Evolutionary conservation across 2,329 filamentous ascomycete genomes (phyloP).

Genomic region (Davidsoniella eucalypti): DNA sequence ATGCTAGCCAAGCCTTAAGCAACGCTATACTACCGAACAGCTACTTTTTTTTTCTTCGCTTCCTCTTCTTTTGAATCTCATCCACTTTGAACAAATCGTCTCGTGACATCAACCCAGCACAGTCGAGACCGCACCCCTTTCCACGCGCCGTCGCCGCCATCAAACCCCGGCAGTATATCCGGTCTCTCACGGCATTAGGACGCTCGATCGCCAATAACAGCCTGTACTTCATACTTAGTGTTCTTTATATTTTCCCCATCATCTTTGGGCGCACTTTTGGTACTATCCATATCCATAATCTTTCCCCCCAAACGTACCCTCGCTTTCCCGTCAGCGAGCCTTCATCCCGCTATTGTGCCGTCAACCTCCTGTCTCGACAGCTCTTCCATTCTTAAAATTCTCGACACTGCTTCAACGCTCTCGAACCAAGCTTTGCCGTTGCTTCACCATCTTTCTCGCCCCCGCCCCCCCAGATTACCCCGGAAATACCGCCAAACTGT

Average conservation of each 20-base stretch:
- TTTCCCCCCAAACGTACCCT: neutral
- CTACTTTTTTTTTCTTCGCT: conserved; percentile 1
- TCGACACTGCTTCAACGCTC: too few relatives aligned
- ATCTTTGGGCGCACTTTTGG: neutral
- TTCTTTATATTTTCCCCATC: neutral
- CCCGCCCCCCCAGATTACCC: conserved; percentile 4
- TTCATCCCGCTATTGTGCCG: too few relatives aligned
- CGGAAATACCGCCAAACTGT: conserved; percentile 81
- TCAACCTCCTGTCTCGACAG: too few relatives aligned
- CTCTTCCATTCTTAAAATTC: too few relatives aligned
- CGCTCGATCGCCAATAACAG: conserved; percentile 10
- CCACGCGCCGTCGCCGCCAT: neutral
- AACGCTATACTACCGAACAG: too few relatives aligned
- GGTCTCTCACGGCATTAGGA: conserved; percentile 10
- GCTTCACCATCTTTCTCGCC: neutral
- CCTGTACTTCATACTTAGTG: neutral
- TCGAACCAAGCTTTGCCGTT: neutral
- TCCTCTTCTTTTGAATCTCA: conserved; percentile 2
- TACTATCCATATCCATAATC: neutral
- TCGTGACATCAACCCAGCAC: conserved; percentile 1
- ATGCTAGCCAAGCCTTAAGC: too few relatives aligned
- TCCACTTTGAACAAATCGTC: conserved; percentile 1
- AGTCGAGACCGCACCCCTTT: conserved; percentile 2
- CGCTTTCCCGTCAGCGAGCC: neutral
- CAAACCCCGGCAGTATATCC: conserved; percentile 2